Base-by-base conservation (phyloP, 768 basidiomycete genomes). In the Cystoderma amianthinum region DNA sequence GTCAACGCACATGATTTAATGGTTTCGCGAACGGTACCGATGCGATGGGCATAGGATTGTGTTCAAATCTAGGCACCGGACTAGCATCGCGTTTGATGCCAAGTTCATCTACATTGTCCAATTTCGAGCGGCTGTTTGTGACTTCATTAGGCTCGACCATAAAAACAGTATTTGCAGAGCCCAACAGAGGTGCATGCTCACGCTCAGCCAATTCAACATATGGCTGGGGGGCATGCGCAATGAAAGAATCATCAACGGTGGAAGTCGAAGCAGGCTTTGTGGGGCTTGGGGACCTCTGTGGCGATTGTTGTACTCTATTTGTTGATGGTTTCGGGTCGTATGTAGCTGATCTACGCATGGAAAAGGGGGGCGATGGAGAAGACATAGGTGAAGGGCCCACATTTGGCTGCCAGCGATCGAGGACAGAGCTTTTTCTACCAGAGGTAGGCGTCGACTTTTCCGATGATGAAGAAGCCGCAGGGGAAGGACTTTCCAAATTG, bases 1-100 rank as follows among this genome's bases (percentile, higher is more conserved):
- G 76, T 71, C 76, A 74, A 88, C 86, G 84, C 78, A 90, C 86
- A 80, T 90, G 86, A 64, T 76, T 80, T 69, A 88, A 63, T 51
- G 85, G 80, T 58, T 78, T 80, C 48, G 76, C 72, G 47, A 74
- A 61, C 40, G 76, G 66, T 32, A 65, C 54, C 45, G 72, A 69
- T 45, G n/a, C n/a, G n/a, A 69, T 52, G 44, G 60, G 58, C 42
- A 62, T 46, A 45, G 58, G 45, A 38, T 45, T 46, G 42, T 33
- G 47, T 44, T 50, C 50, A 39, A 50, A 53, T 45, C 45, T 48
- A 41, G 18, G 30, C 12, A 43, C 41, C 20, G 50, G 34, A 42
- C 45, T 36, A 46, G 45, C 25, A 42, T 55, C 47, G 12, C 54
- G 62, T 54, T 67, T 67, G 32, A 69, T 61, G 38, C 69, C 76